A percentile compares a stretch with the other conserved stretches of the same genome.
Evolutionary conservation across 768 basidiomycete genomes (phyloP).

Genomic region (Obba rivulosa): DNA sequence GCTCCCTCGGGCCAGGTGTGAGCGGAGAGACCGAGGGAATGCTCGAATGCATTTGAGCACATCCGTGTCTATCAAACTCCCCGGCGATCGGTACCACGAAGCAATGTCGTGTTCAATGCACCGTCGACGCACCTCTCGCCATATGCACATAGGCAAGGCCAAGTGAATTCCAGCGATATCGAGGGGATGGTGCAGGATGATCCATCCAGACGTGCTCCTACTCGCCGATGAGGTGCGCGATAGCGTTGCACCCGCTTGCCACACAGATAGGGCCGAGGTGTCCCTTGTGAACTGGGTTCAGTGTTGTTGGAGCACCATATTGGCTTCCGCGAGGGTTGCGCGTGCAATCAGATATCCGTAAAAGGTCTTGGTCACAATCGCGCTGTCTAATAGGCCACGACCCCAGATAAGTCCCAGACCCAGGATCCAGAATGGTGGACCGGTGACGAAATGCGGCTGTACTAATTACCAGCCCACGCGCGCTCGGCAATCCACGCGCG

Average conservation of each 20-base stretch:
- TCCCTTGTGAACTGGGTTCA: too few relatives aligned
- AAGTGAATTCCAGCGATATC: too few relatives aligned
- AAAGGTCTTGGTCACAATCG: neutral
- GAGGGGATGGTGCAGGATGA: too few relatives aligned
- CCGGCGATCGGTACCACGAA: slow-evolving; percentile 13
- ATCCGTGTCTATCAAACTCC: slow-evolving; percentile 17
- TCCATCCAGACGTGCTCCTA: too few relatives aligned
- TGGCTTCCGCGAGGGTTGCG: slow-evolving; percentile 6
- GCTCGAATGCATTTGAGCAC: slow-evolving; percentile 14
- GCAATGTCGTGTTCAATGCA: neutral
- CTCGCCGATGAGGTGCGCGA: too few relatives aligned
- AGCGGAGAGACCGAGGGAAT: slow-evolving; percentile 16
- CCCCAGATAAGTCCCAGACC: neutral
- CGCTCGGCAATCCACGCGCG: too few relatives aligned
- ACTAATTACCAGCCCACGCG: neutral
- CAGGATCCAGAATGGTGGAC: neutral
- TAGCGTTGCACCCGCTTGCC: too few relatives aligned
- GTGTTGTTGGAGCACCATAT: neutral
- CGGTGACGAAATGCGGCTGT: neutral
- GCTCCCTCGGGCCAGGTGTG: slow-evolving; percentile 8
- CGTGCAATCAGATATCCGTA: slow-evolving; percentile 3
- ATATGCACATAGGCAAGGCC: too few relatives aligned
- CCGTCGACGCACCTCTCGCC: too few relatives aligned
- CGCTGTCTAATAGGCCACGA: neutral
- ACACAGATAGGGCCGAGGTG: too few relatives aligned